Percentiles rank a stretch among this genome's conserved stretches.
phyloP scores from a whole-genome alignment of 176 grass and related monocot genomes.

The Aegilops bicornis region DNA sequence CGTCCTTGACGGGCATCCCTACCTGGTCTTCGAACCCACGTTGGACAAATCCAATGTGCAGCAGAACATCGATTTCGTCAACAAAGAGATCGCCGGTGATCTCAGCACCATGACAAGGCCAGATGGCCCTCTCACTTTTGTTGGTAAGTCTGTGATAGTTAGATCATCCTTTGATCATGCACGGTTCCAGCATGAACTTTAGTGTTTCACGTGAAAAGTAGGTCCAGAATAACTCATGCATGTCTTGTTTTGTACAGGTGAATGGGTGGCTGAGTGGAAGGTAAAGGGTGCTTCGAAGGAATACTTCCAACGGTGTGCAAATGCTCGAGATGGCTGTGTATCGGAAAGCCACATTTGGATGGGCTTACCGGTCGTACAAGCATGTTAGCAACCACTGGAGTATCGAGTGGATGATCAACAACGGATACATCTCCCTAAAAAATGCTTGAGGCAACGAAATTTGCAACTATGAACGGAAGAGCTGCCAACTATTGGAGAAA shows the following conservation, averaged over 20 bases:
- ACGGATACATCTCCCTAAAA: constrained; percentile 60
- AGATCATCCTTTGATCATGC: background rate
- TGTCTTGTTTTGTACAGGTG: background rate
- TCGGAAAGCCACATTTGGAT: constrained; percentile 60
- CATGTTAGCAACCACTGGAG: constrained; percentile 57
- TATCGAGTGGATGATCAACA: constrained; percentile 78
- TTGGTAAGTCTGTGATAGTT: constrained; percentile 27
- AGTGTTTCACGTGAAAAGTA: background rate
- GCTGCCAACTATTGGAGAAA: too few relatives aligned
- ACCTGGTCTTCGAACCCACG: constrained; percentile 29
- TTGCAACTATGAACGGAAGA: background rate
- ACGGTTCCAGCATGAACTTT: background rate
- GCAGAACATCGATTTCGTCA: constrained; percentile 64
- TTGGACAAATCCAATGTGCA: constrained; percentile 39
- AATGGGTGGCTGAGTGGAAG: too few relatives aligned
- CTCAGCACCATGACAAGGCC: constrained; percentile 8
- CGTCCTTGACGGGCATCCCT: constrained; percentile 76
- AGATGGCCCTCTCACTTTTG: constrained; percentile 56
- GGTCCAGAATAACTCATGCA: background rate
- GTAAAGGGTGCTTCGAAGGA: too few relatives aligned
- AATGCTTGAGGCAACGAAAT: background rate
- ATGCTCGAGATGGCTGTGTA: constrained; percentile 54
- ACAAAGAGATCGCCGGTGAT: constrained; percentile 11
- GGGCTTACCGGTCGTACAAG: constrained; percentile 69
- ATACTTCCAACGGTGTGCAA: constrained; percentile 38